Percentiles rank a stretch among this genome's conserved stretches.
These are phyloP conservation scores for Mrakia hoshinonis DNA, from an alignment of 768 basidiomycete species.

Conservation along the genomic window DNA sequence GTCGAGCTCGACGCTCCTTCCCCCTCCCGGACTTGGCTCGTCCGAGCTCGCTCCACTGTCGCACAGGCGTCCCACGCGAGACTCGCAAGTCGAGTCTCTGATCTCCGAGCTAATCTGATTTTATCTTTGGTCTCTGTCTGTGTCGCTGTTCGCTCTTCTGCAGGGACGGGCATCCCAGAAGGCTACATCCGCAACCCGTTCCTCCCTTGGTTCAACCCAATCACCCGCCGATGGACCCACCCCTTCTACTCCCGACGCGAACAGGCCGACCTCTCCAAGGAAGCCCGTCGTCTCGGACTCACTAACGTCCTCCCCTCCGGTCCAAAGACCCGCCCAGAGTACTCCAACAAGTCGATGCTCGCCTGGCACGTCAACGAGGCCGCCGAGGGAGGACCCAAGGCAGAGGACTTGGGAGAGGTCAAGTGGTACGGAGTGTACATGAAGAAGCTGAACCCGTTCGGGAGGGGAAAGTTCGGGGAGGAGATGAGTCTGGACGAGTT, in stretches of 20 bases:
- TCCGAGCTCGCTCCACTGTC: neutral
- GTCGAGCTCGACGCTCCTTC: neutral
- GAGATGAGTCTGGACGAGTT: constrained; percentile 16
- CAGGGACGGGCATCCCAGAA: constrained; percentile 19
- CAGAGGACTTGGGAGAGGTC: constrained; percentile 13
- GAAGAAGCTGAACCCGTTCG: constrained; percentile 21
- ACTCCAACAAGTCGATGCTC: constrained; percentile 3
- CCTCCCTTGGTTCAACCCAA: constrained; percentile 22
- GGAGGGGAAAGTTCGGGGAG: constrained; percentile 17
- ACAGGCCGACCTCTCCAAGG: constrained; percentile 4
- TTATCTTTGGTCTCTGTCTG: no score
- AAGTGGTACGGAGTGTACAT: constrained; percentile 22
- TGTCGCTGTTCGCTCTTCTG: neutral
- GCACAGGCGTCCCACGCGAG: no score
- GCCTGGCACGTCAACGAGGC: constrained; percentile 11
- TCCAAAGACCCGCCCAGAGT: constrained; percentile 20
- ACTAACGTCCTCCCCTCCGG: constrained; percentile 27
- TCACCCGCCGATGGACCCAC: neutral
- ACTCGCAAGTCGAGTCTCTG: neutral
- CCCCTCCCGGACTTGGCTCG: neutral
- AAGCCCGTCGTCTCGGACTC: constrained; percentile 12
- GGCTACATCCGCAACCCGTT: constrained; percentile 24
- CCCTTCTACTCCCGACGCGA: constrained; percentile 16
- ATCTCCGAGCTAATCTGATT: neutral
- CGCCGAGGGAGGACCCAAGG: neutral